Conservation (phyloP, 2,329 filamentous ascomycete species). For the Colletotrichum chlorophyti region DNA sequence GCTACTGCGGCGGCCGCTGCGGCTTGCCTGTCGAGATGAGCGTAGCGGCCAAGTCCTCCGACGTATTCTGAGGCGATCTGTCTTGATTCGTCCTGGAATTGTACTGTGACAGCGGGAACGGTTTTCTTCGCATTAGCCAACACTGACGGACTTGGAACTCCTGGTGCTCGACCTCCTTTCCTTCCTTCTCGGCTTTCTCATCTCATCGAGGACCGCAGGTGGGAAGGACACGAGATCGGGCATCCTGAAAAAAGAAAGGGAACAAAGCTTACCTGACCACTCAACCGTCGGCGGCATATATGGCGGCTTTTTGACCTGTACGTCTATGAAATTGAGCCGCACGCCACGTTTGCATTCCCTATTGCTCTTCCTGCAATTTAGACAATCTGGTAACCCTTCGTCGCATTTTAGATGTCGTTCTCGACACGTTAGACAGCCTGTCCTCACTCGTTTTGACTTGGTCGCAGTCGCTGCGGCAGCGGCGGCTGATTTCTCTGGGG, state of each 20-base stretch:
- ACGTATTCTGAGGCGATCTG: slow-evolving; percentile 90
- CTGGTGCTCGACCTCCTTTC: too few relatives aligned
- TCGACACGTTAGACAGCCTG: slow-evolving; percentile 88
- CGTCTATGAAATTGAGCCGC: slow-evolving; percentile 90
- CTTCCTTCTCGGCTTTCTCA: too few relatives aligned
- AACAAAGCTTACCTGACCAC: slow-evolving; percentile 67
- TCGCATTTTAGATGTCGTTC: slow-evolving; percentile 93
- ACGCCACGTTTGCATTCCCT: slow-evolving; percentile 86
- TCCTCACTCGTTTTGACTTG: slow-evolving; percentile 87
- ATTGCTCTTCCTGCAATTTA: slow-evolving; percentile 89
- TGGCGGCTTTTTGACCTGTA: slow-evolving; percentile 73
- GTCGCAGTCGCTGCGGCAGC: slow-evolving; percentile 34
- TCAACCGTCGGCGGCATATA: slow-evolving; percentile 67
- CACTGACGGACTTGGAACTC: too few relatives aligned
- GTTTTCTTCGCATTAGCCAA: slow-evolving; percentile 5
- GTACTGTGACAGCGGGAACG: slow-evolving; percentile 57
- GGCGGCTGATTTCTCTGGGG: slow-evolving; percentile 23
- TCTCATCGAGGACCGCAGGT: too few relatives aligned
- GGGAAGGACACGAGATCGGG: too few relatives aligned
- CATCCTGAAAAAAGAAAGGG: too few relatives aligned
- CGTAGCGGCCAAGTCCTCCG: slow-evolving; percentile 78
- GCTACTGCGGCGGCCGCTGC: slow-evolving; percentile 20
- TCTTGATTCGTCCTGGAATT: slow-evolving; percentile 88
- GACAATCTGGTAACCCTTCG: slow-evolving; percentile 67
- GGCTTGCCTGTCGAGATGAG: slow-evolving; percentile 51